Base-by-base conservation (phyloP, 306 rosid species). In the Hippophae tibetana region DNA sequence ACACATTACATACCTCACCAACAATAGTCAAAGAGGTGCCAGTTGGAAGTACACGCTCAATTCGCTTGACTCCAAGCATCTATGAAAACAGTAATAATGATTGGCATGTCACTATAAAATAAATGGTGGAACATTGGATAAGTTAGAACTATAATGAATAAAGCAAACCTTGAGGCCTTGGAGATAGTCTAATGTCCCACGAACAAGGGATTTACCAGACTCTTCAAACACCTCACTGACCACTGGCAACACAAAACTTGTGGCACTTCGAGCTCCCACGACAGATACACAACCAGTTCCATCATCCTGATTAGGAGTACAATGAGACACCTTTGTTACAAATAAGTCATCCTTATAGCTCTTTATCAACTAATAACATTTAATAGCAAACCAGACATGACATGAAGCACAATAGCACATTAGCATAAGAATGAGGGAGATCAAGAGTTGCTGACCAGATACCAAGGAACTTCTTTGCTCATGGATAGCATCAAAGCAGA, bases 401-500 rank as follows among this genome's bases (percentile, higher is more conserved):
- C 38, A 31, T 31, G 38, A 2, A 31, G 23, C 23, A 18, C 23
- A 18, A 18, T 18, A 31, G 38, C 38, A 31, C 38, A 31, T 31
- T 4, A 31, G 38, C 38, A 31, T 31, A 31, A 31, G 38, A 49
- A 2, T 11, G 2, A 56, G 23, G 40, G 5, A 12, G 26, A 42
- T 41, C 59, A 1, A 27, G 25, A 18, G 52, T 40, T 58, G 47
- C 90, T 64, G 70, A 92, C 99, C 97, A 92, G 79, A 75, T 85
- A 80, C 99, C 99, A 92, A 6, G 99, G 99, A 74, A 86, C 95
- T 64, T 92, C 99, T 77, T 92, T 92, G 65, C 99, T 86, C 99
- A 86, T 82, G 63, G 99, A 86, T 61, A 84, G 79, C 90, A 92
- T 86, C 74, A 88, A 66, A 67, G 99, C 97, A 62, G 99, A 92